These are phyloP conservation scores for Hemerocallis citrina DNA, from an alignment of 106 monocot species.

Conservation along the genomic window DNA sequence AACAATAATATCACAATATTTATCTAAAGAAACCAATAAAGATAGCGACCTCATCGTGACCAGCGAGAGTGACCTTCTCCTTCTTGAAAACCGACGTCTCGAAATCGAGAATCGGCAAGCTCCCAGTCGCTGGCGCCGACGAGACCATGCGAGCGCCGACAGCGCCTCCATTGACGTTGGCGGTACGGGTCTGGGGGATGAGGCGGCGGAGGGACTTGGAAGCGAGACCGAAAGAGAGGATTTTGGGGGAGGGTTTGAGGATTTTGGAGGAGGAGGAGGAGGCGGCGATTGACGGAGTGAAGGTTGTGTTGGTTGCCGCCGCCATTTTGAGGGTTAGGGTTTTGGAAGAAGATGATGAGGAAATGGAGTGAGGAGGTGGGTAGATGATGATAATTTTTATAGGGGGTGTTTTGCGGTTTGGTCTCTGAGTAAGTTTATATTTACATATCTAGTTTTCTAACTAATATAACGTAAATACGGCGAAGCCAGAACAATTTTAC, in stretches of 20 bases:
- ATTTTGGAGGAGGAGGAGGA: slow-evolving; percentile 7
- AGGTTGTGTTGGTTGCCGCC: slow-evolving; percentile 19
- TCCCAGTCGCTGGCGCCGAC: slow-evolving; percentile 31
- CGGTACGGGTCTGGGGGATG: neutral
- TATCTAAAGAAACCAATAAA: neutral
- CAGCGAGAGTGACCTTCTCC: slow-evolving; percentile 90
- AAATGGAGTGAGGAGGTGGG: no score
- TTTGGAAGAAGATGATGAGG: neutral
- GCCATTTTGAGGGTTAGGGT: neutral
- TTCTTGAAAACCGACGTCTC: slow-evolving; percentile 87
- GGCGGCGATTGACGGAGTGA: neutral
- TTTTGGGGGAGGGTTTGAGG: slow-evolving; percentile 4
- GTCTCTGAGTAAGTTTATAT: no score
- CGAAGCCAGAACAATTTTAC: no score
- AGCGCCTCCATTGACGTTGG: slow-evolving; percentile 9
- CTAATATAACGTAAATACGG: no score
- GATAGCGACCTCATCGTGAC: slow-evolving; percentile 58
- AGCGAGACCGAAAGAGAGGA: neutral
- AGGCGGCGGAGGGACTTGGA: slow-evolving; percentile 12
- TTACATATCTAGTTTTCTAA: no score
- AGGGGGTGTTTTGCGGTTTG: no score
- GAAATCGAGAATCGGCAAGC: slow-evolving; percentile 55
- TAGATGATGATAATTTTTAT: no score
- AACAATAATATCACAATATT: neutral
- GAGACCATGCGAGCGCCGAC: slow-evolving; percentile 49